These are phyloP conservation scores for Ceriops decandra DNA, from an alignment of 345 rosid species.

Conservation along the genomic window DNA sequence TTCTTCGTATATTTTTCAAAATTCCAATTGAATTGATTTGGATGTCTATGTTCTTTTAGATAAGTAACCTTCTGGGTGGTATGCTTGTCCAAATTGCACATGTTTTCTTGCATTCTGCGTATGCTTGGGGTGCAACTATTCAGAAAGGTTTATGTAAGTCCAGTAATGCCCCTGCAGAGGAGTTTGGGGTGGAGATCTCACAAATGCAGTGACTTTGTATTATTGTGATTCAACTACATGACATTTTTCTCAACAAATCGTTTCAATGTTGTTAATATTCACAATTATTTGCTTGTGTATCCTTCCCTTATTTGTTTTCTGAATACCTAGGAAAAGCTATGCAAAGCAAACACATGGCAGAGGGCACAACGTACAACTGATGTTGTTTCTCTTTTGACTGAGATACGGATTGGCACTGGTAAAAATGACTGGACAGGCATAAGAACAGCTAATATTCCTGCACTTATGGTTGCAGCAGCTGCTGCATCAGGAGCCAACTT, in stretches of 20 bases:
- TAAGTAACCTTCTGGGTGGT: not conserved
- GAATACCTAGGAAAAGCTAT: slow-evolving; percentile 75
- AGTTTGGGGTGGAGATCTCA: too few relatives aligned
- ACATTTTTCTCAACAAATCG: too few relatives aligned
- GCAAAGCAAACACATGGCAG: slow-evolving; percentile 99
- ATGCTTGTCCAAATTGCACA: not conserved
- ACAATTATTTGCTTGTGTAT: not conserved
- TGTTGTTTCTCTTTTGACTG: slow-evolving; percentile 90
- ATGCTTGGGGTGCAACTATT: not conserved
- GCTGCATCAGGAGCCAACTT: slow-evolving; percentile 97
- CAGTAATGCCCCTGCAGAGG: too few relatives aligned
- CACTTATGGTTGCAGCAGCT: slow-evolving; percentile 98
- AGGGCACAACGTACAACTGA: slow-evolving; percentile 78
- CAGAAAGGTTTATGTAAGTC: not conserved
- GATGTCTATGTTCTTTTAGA: not conserved
- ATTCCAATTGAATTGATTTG: slow-evolving; percentile 3
- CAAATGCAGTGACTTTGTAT: too few relatives aligned
- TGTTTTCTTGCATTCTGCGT: not conserved
- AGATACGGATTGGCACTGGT: slow-evolving; percentile 88
- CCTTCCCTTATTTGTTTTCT: slow-evolving; percentile 1
- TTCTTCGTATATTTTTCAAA: slow-evolving; percentile 1
- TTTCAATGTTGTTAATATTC: too few relatives aligned
- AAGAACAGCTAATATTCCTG: slow-evolving; percentile 89
- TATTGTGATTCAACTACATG: too few relatives aligned
- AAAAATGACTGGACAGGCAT: slow-evolving; percentile 93